Evolutionary conservation across 345 rosid genomes (phyloP).

Genomic region (Pistacia vera): DNA sequence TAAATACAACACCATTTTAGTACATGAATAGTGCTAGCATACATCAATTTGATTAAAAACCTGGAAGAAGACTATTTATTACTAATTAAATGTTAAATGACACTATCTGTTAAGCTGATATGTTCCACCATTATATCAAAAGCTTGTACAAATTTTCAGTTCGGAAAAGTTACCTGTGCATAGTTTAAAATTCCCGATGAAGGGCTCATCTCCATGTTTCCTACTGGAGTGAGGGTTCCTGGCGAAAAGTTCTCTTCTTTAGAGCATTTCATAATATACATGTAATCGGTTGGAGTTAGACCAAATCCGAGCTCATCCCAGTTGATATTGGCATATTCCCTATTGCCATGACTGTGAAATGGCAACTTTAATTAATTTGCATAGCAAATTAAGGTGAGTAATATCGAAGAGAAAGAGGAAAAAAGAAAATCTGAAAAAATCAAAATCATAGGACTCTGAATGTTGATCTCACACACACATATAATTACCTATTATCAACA

Average conservation of each 20-base stretch:
- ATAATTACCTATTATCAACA: background rate
- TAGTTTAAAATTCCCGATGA: constrained; percentile 61
- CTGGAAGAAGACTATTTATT: too few species aligned
- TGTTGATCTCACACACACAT: background rate
- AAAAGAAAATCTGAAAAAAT: too few species aligned
- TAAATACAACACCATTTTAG: background rate
- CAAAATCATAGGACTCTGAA: background rate
- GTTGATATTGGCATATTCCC: constrained; percentile 18
- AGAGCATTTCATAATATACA: constrained; percentile 35
- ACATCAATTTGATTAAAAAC: too few species aligned
- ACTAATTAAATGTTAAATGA: too few species aligned
- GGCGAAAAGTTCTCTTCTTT: constrained; percentile 33
- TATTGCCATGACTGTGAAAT: background rate
- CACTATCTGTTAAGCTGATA: too few species aligned
- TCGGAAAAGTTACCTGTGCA: constrained; percentile 43
- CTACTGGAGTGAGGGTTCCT: constrained; percentile 38
- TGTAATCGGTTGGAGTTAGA: constrained; percentile 34
- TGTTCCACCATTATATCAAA: too few species aligned
- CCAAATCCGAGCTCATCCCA: constrained; percentile 44
- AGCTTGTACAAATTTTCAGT: too few species aligned
- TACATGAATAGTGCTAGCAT: too few species aligned
- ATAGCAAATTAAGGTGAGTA: background rate
- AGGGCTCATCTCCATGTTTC: constrained; percentile 53
- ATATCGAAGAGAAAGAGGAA: too few species aligned
- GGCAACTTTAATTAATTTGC: background rate